Evolutionary conservation across 2,329 filamentous ascomycete genomes (phyloP).

Genomic region (Neofusicoccum sp.): DNA sequence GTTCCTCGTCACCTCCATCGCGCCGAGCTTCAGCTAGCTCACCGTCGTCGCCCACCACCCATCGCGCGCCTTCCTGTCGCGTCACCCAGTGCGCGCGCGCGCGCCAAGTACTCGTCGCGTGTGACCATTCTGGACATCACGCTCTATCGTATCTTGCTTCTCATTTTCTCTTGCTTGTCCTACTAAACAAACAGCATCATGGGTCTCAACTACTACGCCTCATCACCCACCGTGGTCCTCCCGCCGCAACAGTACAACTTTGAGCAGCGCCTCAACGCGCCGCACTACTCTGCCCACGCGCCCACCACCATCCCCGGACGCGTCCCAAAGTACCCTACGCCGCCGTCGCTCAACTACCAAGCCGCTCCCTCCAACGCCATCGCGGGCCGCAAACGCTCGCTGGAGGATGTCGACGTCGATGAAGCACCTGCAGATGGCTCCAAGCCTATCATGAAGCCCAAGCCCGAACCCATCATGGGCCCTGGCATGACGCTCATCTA

Average conservation of each 20-base stretch:
- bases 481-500: constrained; percentile 73
- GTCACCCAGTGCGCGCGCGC: constrained; percentile 19
- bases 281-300: constrained; percentile 25
- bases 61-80: constrained; percentile 15
- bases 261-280: constrained; percentile 24
- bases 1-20: neutral
- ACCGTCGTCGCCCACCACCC: constrained; percentile 7
- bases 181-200: constrained; percentile 44
- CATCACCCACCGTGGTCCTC: constrained; percentile 48
- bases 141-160: constrained; percentile 14
- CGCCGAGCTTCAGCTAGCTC: constrained; percentile 14
- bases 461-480: constrained; percentile 67
- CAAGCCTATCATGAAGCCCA: constrained; percentile 50
- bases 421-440: constrained; percentile 53
- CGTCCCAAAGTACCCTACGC: constrained; percentile 40
- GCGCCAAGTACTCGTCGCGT: constrained; percentile 3
- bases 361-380: constrained; percentile 40
- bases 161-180: constrained; percentile 18
- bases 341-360: constrained; percentile 45
- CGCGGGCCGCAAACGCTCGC: constrained; percentile 72
- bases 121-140: constrained; percentile 4
- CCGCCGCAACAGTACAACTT: constrained; percentile 41
- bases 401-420: constrained; percentile 72
- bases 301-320: constrained; percentile 34
- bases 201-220: constrained; percentile 47